Evolutionary conservation across 345 rosid species (phyloP).

Genomic region (Populus euphratica): DNA sequence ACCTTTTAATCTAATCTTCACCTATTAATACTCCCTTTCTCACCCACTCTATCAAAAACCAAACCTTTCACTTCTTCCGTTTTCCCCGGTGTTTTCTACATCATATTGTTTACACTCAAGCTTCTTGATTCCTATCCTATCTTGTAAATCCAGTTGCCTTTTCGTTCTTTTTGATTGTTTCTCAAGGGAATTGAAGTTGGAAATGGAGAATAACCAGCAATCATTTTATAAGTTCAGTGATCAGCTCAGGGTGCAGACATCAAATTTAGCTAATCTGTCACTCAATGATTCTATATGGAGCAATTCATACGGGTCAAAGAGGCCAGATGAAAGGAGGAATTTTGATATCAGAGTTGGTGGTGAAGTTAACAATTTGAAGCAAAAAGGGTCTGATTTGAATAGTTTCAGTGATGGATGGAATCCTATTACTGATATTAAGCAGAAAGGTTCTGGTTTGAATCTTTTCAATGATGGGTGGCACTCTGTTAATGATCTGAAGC

Average conservation of each 20-base stretch:
- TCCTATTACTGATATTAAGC: conserved; percentile 13
- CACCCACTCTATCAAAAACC: background rate
- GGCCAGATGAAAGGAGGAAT: conserved; percentile 67
- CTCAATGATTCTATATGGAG: conserved; percentile 94
- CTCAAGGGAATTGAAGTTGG: background rate
- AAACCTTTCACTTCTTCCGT: background rate
- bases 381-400: background rate
- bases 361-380: conserved; percentile 12
- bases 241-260: conserved; percentile 67
- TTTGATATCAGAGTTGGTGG: conserved; percentile 67
- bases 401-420: conserved; percentile 9
- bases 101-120: background rate
- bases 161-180: background rate
- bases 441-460: conserved; percentile 35
- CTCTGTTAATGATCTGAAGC: conserved; percentile 10
- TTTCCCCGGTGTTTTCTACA: background rate
- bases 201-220: conserved; percentile 85
- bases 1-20: background rate
- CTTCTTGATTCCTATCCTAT: background rate
- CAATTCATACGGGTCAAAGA: conserved; percentile 43
- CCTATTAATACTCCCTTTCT: conserved; percentile 20
- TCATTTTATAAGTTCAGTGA: conserved; percentile 96
- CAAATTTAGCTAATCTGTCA: conserved; percentile 68
- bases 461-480: conserved; percentile 48
- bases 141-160: conserved; percentile 15